Conservation (phyloP, 2,329 filamentous ascomycete species). For the Fusarium sp. region DNA sequence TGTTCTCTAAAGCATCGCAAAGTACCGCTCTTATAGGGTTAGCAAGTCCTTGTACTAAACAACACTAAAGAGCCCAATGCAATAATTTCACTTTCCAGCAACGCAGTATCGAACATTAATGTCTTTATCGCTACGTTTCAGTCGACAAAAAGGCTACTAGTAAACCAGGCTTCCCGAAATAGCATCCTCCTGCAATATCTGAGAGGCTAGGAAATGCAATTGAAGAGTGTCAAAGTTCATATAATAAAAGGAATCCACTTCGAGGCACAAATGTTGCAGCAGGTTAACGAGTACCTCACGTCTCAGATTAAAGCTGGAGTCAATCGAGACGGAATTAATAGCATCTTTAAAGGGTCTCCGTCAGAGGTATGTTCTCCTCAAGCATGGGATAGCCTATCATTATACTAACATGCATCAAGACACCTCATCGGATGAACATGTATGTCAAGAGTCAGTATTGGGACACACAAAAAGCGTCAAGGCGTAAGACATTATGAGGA, state of each 20-base stretch:
- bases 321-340: background rate
- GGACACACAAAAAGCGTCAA: no score
- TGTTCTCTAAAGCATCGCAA: no score
- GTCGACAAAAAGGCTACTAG: accelerated
- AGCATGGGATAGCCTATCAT: background rate
- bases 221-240: background rate
- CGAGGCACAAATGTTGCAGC: background rate
- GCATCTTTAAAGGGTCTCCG: background rate
- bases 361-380: background rate
- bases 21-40: no score
- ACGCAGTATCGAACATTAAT: accelerated
- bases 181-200: background rate
- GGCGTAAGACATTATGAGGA: no score
- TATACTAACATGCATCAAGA: no score
- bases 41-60: no score
- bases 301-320: background rate
- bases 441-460: no score
- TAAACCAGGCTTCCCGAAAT: no score
- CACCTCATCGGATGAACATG: no score
- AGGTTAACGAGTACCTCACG: accelerated
- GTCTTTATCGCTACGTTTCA: no score
- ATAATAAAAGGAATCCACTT: background rate
- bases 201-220: background rate
- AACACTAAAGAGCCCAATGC: no score
- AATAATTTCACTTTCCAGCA: no score